These are phyloP conservation scores for Triticum monococcum DNA, from an alignment of 176 grass and related monocot species.

Conservation along the genomic window DNA sequence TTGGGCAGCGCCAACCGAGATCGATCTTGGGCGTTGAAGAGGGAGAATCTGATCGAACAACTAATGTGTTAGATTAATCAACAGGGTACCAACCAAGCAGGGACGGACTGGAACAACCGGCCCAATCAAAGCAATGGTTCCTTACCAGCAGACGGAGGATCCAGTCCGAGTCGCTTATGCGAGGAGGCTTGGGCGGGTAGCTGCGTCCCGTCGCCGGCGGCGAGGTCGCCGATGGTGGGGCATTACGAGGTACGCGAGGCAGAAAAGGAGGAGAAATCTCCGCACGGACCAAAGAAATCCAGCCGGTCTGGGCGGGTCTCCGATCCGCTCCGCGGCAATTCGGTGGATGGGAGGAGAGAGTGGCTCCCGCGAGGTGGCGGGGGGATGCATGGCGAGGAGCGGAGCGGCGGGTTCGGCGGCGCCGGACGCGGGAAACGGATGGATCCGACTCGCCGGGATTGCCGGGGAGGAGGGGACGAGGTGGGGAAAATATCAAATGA, in stretches of 20 bases:
- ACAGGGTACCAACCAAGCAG: neutral
- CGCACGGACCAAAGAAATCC: neutral
- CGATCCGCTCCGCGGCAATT: neutral
- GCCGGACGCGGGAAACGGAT: constrained; percentile 24
- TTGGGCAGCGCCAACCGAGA: neutral
- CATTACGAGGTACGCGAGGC: neutral
- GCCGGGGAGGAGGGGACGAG: neutral
- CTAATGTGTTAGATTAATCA: neutral
- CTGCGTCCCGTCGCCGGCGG: neutral
- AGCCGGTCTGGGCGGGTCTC: neutral
- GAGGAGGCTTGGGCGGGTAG: neutral
- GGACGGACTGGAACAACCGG: neutral
- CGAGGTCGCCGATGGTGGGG: constrained; percentile 1
- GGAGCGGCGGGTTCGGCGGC: constrained; percentile 23
- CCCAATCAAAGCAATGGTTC: neutral
- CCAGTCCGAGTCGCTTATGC: neutral
- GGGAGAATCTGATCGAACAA: neutral
- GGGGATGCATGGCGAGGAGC: constrained; percentile 6
- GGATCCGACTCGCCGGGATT: neutral
- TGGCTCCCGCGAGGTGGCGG: neutral
- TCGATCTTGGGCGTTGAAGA: neutral
- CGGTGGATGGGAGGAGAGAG: constrained; percentile 2
- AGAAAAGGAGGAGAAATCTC: neutral
- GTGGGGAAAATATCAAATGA: too few species aligned
- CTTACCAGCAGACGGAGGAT: constrained; percentile 10